Evolutionary conservation across 768 basidiomycete genomes (phyloP).

Genomic region (Suillus hirtellus): DNA sequence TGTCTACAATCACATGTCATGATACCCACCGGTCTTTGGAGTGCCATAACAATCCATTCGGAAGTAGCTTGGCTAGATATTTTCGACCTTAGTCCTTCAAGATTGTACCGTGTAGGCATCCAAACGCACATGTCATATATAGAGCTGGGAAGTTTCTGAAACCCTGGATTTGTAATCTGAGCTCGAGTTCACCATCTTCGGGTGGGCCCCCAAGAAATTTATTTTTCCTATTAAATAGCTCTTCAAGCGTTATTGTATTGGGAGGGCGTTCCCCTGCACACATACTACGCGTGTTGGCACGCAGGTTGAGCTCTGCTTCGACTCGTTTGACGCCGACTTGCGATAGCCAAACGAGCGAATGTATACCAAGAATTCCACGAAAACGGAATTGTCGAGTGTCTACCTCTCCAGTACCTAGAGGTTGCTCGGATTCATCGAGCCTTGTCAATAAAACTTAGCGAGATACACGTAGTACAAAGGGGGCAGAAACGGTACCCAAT

Average conservation of each 20-base stretch:
- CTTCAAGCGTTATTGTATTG: slow-evolving; percentile 36
- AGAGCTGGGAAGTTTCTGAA: slow-evolving; percentile 40
- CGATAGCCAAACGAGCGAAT: slow-evolving; percentile 50
- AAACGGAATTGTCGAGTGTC: slow-evolving; percentile 43
- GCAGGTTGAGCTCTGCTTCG: slow-evolving; percentile 43
- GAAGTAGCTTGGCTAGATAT: slow-evolving; percentile 27
- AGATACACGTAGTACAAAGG: not conserved
- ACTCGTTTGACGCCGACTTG: slow-evolving; percentile 42
- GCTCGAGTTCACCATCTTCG: slow-evolving; percentile 18
- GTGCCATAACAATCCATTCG: slow-evolving; percentile 33
- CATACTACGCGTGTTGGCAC: slow-evolving; percentile 34
- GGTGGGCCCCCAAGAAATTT: slow-evolving; percentile 11
- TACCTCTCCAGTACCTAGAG: slow-evolving; percentile 28
- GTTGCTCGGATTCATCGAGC: slow-evolving; percentile 49
- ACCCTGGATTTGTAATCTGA: slow-evolving; percentile 46
- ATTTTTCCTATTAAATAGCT: slow-evolving; percentile 32
- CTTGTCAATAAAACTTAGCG: slow-evolving; percentile 27
- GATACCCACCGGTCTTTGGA: slow-evolving; percentile 30
- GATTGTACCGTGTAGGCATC: not conserved
- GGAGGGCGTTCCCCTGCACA: slow-evolving; percentile 19
- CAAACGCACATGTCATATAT: slow-evolving; percentile 40
- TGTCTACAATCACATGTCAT: not conserved
- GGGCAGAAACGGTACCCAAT: slow-evolving; percentile 23
- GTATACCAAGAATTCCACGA: slow-evolving; percentile 51
- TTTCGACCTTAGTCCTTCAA: not conserved